These are phyloP conservation scores for Saccharomycopsis sp. DNA, from an alignment of 805 yeast species.

Conservation along the genomic window DNA sequence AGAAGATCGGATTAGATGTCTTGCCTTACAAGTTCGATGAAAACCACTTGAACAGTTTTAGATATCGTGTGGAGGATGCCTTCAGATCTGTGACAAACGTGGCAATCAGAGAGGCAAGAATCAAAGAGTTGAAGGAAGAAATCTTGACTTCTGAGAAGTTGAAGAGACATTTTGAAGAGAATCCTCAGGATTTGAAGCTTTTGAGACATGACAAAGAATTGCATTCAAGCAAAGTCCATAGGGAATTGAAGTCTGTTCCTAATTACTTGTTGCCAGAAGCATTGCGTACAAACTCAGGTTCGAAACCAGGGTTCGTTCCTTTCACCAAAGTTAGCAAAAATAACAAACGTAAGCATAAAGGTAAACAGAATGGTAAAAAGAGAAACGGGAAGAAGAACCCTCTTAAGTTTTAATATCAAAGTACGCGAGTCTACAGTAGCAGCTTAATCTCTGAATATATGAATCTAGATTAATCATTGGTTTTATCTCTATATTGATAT, in stretches of 20 bases:
- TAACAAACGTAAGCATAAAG: conserved; percentile 24
- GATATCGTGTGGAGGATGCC: conserved; percentile 95
- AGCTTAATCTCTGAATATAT: too few relatives aligned
- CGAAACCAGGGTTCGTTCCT: conserved; percentile 65
- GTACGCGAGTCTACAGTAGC: too few relatives aligned
- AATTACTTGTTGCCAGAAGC: conserved; percentile 81
- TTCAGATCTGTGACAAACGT: conserved; percentile 89
- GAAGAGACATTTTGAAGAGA: conserved; percentile 92
- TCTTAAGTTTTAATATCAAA: conserved; percentile 43
- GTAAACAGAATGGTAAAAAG: conserved; percentile 25
- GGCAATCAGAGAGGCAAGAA: conserved; percentile 88
- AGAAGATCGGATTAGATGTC: conserved; percentile 63
- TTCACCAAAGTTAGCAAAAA: conserved; percentile 44
- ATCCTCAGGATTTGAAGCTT: conserved; percentile 85
- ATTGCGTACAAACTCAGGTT: conserved; percentile 49
- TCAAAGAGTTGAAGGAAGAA: conserved; percentile 82
- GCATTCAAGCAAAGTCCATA: conserved; percentile 75
- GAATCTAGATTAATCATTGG: too few relatives aligned
- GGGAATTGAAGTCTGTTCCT: conserved; percentile 87
- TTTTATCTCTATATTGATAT: too few relatives aligned
- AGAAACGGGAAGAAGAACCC: conserved; percentile 51
- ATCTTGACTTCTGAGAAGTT: conserved; percentile 82
- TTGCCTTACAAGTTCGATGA: conserved; percentile 88
- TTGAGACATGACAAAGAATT: conserved; percentile 89
- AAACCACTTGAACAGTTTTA: conserved; percentile 89